Base-by-base conservation (phyloP, 192 early-diverging fungal genomes). In the Coemansia sp. region DNA sequence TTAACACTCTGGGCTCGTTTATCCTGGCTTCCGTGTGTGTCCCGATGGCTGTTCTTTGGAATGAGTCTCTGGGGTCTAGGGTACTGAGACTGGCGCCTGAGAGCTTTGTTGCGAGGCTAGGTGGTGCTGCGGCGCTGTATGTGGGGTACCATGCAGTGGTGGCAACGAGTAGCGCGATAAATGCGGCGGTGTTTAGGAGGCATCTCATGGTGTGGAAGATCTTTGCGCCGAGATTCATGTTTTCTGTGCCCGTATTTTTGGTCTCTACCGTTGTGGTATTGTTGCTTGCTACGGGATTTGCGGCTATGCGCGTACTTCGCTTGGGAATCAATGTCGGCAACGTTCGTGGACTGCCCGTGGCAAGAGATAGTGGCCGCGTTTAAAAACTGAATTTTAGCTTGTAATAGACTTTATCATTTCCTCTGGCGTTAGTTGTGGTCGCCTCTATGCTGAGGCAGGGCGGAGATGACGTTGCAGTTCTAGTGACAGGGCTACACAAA, bases 161-260 rank as follows among this genome's bases (percentile, higher is more conserved):
- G 3, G 43, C 85, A 47, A 65, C 69, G 1, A 75, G 73, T 31
- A 65, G 84, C 12, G 86, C 88, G 28, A 70, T 85, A 34, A 83
- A 84, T 37, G 91, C 89, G 0, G 90, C 86, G 10, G 73, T 79
- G 66, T 91, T 93, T 72, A 74, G 92, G 45, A 81, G 96, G 1
- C 95, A 98, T 74, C 83, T 96, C 64, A 96, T 96, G 96, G 92
- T 94, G n/a, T 98, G 95, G 96, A 94, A 93, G 62, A 86, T 96
- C 9, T 98, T 94, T 91, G 94, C 92, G 10, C 95, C 96, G 1
- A 84, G 94, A 64, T 94, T 92, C 64, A 85, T 98, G 76, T 72
- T 93, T 23, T 43, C 77, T 1, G 69, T 57, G 10, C 77, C 77
- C 0, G 70, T 75, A 4, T 36, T 67, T 11, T 53, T 80, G 8